phyloP scores from a whole-genome alignment of 2,329 filamentous ascomycete genomes.

The Didymella glomerata region DNA sequence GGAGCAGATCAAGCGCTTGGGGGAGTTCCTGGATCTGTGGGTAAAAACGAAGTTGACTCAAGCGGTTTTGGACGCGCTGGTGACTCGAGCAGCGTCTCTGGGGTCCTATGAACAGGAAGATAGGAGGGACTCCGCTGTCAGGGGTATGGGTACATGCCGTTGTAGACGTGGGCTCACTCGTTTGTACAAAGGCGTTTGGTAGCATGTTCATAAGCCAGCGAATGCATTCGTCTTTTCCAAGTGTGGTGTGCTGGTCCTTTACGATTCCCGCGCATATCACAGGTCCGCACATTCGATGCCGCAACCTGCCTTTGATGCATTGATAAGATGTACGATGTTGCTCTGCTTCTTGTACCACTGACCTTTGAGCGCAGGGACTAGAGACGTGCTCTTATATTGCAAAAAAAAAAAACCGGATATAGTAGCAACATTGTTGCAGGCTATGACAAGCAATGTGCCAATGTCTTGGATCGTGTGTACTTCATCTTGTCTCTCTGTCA shows the following conservation, averaged over 20 bases:
- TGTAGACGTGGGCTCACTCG: background rate
- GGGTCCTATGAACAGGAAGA: background rate
- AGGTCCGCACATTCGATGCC: too few species aligned
- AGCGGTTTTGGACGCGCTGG: background rate
- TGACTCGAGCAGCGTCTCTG: background rate
- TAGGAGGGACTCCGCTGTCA: background rate
- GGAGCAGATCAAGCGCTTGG: background rate
- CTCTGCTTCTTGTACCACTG: too few species aligned
- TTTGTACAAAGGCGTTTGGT: slow-evolving; percentile 23
- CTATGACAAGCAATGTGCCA: too few species aligned
- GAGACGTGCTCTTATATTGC: too few species aligned
- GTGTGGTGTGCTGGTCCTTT: background rate
- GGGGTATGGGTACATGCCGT: background rate
- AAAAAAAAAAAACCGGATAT: too few species aligned
- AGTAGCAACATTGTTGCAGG: too few species aligned
- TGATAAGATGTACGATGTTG: too few species aligned
- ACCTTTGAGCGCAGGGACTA: too few species aligned
- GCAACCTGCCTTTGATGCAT: too few species aligned
- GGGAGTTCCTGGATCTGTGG: background rate
- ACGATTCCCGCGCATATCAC: too few species aligned
- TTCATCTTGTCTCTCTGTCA: too few species aligned
- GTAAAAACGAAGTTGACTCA: background rate
- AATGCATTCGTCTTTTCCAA: slow-evolving; percentile 8
- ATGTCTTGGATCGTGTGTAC: too few species aligned
- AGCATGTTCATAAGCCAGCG: slow-evolving; percentile 21